A percentile compares a stretch with the other conserved stretches of the same genome.
phyloP scores from a whole-genome alignment of 208 protist species.

The Leishmania martiniquensis region DNA sequence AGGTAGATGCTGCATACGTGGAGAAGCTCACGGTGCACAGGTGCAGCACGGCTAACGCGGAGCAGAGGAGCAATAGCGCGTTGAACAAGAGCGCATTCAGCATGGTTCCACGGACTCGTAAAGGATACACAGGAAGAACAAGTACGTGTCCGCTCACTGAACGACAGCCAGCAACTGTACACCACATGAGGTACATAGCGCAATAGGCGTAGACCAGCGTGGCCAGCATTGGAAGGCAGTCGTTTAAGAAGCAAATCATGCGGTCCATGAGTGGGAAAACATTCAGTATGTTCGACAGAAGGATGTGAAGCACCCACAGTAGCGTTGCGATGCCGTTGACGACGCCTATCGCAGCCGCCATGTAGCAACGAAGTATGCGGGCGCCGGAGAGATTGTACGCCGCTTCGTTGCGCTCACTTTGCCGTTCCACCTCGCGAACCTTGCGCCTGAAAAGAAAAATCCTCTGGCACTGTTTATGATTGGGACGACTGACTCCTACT shows the following conservation, averaged over 20 bases:
- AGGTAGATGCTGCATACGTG: slow-evolving; percentile 68
- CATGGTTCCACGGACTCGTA: slow-evolving; percentile 86
- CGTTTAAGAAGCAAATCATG: slow-evolving; percentile 73
- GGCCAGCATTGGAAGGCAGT: slow-evolving; percentile 84
- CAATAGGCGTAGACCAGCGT: slow-evolving; percentile 83
- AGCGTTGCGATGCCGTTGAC: slow-evolving; percentile 61
- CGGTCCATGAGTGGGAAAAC: slow-evolving; percentile 75
- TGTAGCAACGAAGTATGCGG: slow-evolving; percentile 53
- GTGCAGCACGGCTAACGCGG: slow-evolving; percentile 88
- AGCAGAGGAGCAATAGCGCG: slow-evolving; percentile 85
- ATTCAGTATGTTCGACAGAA: slow-evolving; percentile 77
- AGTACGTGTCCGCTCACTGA: slow-evolving; percentile 76
- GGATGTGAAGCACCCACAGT: slow-evolving; percentile 88
- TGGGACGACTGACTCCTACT: slow-evolving; percentile 24
- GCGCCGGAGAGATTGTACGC: slow-evolving; percentile 72
- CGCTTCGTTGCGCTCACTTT: slow-evolving; percentile 72
- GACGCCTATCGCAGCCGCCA: slow-evolving; percentile 42
- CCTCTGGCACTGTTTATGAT: slow-evolving; percentile 45
- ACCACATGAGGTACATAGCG: slow-evolving; percentile 91
- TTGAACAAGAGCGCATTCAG: slow-evolving; percentile 97
- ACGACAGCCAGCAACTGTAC: slow-evolving; percentile 86
- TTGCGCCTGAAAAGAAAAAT: slow-evolving; percentile 72
- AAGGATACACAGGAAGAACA: slow-evolving; percentile 74
- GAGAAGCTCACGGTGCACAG: slow-evolving; percentile 90
- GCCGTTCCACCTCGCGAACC: slow-evolving; percentile 77